Evolutionary conservation across 2,329 filamentous ascomycete genomes (phyloP), one percentile per base, ranked within the genome.

Genomic region (Fusarium sp.): DNA sequence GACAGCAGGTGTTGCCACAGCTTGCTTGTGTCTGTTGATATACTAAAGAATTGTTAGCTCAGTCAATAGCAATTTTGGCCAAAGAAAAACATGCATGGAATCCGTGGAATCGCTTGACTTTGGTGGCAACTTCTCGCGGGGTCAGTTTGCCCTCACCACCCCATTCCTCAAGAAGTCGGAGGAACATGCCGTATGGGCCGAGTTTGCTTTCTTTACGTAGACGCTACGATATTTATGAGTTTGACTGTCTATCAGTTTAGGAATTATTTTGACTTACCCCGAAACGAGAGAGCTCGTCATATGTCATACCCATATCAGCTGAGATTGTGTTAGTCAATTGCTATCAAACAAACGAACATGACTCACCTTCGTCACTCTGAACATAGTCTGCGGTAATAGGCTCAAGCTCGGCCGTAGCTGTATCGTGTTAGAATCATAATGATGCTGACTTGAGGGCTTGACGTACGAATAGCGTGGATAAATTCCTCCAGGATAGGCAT

Each of bases 401-500:
- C 7, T 82, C 79, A 1, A 85, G 79, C 66, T 88, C 87, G 9
- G 86, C 87, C 20, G 63, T 66, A 13, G 63, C 63, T 66, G 20
- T 30, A 7, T 16, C 12, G n/a, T 37, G 30, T 66, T 28, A 54
- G 47, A 5, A 21, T 7, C 6, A 5, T 20, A n/a, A 21, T 18
- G 5, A 11, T 11, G 11, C 9, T 1, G 4, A 32, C 1, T 11
- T 23, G 13, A 4, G 16, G 25, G 5, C 3, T 42, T 25, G 28
- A 43, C 0, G 84, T 87, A 13, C 87, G 87, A 1, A 80, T 82
- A 1, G 87, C 89, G 46, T 85, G 80, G 48, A 93, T 79, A 77
- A 93, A 93, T 12, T 87, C 84, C 13, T 85, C 77, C 21, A 92
- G 82, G 50, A 91, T 87, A 0, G 89, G 89, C 5, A 92, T 81